Base-by-base conservation (phyloP, 176 grass and related monocot species). In the Hordeum marinum region DNA sequence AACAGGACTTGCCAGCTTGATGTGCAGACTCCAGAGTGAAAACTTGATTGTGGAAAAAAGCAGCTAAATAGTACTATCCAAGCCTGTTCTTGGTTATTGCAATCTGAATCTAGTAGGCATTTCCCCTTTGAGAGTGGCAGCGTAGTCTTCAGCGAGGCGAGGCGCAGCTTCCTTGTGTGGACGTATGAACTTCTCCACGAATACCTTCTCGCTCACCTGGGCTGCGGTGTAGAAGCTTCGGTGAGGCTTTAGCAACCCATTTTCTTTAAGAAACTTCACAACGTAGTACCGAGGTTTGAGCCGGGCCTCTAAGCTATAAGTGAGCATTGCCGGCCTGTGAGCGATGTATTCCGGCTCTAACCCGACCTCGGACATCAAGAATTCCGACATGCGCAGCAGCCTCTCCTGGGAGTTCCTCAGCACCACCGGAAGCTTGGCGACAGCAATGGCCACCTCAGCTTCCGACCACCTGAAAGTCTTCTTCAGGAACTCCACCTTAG, bases 231-330 rank as follows among this genome's bases (percentile, higher is more conserved):
- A 92, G 78, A 65, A 87, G 82, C 89, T 83, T n/a, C 37, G 52
- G n/a, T 84, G 63, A 2, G 21, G 67, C 24, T 88, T 59, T 20
- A 74, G 17, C 54, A 92, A 78, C 27, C 83, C 85, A 29, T 87
- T 88, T 39, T 43, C 77, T 83, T 89, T 92, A 0, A 95, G 90
- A 32, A 88, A 81, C 61, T 87, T 87, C 21, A 92, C 25, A 48
- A 90, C 90, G 9, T 73, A 59, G 79, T 86, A 21, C 20, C 93
- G 84, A 15, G 90, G 93, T 48, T 68, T 75, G 50, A 92, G 82
- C 6, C 88, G 87, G 42, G 64, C 66, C 79, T 90, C 90, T 76
- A 92, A 25, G 60, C 87, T 94, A 31, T 85, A 90, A n/a, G 82
- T 84, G 65, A 94, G 81, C 40, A 94, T 32, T 3, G 83, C 81